phyloP scores from a whole-genome alignment of 106 monocot species.

The Vanilla planifolia region DNA sequence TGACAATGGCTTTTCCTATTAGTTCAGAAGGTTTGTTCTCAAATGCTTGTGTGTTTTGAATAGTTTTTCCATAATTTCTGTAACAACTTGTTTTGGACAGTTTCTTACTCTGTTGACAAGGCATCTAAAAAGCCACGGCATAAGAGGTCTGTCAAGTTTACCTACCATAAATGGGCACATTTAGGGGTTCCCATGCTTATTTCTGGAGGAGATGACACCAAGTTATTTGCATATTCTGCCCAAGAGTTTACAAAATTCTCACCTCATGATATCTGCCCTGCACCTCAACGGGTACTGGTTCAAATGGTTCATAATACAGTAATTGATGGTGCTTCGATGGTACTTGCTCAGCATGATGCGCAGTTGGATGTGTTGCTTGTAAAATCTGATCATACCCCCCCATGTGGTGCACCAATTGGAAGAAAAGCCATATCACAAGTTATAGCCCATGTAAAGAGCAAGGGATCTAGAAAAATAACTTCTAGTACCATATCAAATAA shows the following conservation, averaged over 20 bases:
- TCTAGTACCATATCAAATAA: slow-evolving; percentile 57
- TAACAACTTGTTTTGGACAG: slow-evolving; percentile 25
- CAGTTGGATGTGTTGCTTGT: slow-evolving; percentile 59
- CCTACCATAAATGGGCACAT: slow-evolving; percentile 93
- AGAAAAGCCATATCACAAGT: slow-evolving; percentile 26
- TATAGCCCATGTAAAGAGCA: slow-evolving; percentile 69
- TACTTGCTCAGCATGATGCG: slow-evolving; percentile 50
- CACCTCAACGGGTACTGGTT: slow-evolving; percentile 67
- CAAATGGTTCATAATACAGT: slow-evolving; percentile 40
- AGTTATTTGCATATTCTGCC: slow-evolving; percentile 90
- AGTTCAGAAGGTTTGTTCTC: slow-evolving; percentile 50
- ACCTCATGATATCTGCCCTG: slow-evolving; percentile 94
- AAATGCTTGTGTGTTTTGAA: background rate
- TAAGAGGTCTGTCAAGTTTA: slow-evolving; percentile 45
- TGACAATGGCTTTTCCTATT: slow-evolving; percentile 80
- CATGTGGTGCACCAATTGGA: slow-evolving; percentile 15
- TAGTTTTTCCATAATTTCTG: background rate
- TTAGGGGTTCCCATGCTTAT: slow-evolving; percentile 91
- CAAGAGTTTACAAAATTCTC: slow-evolving; percentile 88
- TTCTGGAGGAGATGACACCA: slow-evolving; percentile 90
- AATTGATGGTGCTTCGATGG: slow-evolving; percentile 37
- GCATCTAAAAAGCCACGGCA: slow-evolving; percentile 24
- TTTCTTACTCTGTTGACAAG: slow-evolving; percentile 55
- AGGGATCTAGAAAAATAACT: slow-evolving; percentile 61
- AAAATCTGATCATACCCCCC: slow-evolving; percentile 13